Percentiles rank a stretch among this genome's conserved stretches.
phyloP scores from a whole-genome alignment of 2,329 filamentous ascomycete genomes.

The Clathrospora elynae region DNA sequence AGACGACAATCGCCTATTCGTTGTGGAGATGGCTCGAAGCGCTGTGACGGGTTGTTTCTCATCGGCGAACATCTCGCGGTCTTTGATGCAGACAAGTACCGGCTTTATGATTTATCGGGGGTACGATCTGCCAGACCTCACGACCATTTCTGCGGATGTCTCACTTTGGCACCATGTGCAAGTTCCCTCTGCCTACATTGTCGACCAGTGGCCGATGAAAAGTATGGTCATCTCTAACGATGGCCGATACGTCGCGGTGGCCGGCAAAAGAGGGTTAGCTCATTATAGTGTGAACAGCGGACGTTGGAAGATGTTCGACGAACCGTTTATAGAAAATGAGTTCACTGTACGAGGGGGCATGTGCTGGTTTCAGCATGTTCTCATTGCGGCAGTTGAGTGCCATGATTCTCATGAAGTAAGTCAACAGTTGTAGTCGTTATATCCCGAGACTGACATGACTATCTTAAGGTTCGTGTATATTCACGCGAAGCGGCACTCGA shows the following conservation, averaged over 20 bases:
- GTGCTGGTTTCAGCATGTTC: slow-evolving; percentile 97
- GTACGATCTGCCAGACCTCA: slow-evolving; percentile 88
- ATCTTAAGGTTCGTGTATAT: slow-evolving; percentile 74
- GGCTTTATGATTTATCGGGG: slow-evolving; percentile 92
- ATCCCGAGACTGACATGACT: slow-evolving; percentile 10
- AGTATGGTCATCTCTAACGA: slow-evolving; percentile 87
- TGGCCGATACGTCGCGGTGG: slow-evolving; percentile 92
- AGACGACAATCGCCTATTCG: slow-evolving; percentile 79
- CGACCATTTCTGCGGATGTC: slow-evolving; percentile 87
- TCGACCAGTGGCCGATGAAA: slow-evolving; percentile 92
- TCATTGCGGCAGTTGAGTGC: slow-evolving; percentile 90
- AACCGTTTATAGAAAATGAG: slow-evolving; percentile 79
- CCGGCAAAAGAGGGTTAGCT: slow-evolving; percentile 86
- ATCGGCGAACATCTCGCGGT: slow-evolving; percentile 86
- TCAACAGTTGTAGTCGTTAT: neutral
- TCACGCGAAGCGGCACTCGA: slow-evolving; percentile 84
- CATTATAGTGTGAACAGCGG: slow-evolving; percentile 96
- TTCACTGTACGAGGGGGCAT: slow-evolving; percentile 94
- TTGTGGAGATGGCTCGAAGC: slow-evolving; percentile 90
- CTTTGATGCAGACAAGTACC: slow-evolving; percentile 84
- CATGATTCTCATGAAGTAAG: slow-evolving; percentile 75
- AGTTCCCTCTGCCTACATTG: slow-evolving; percentile 81
- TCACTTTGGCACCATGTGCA: slow-evolving; percentile 94
- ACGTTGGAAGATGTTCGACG: slow-evolving; percentile 92
- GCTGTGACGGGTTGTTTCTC: slow-evolving; percentile 92